Conservation (phyloP, 1,139 yeast genomes). For the Candida dubliniensis region DNA sequence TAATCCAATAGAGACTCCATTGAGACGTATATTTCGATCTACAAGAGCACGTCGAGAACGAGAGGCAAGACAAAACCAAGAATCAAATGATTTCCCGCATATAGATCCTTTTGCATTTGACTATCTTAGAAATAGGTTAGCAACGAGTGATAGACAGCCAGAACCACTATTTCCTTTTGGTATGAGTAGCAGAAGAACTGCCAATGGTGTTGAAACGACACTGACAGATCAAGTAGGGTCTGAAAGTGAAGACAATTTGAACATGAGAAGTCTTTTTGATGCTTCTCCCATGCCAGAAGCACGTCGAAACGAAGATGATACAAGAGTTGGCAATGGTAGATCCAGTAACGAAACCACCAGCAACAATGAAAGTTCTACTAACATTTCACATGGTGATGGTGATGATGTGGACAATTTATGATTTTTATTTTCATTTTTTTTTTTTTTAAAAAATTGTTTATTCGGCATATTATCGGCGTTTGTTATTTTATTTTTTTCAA, state of each 20-base stretch:
- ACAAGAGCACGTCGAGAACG: slow-evolving; percentile 14
- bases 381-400: too few species aligned
- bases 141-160: slow-evolving; percentile 7
- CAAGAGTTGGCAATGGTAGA: neutral
- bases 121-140: slow-evolving; percentile 21
- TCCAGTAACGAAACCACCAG: neutral
- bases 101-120: slow-evolving; percentile 24
- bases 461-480: too few species aligned
- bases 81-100: neutral
- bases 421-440: neutral
- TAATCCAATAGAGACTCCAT: slow-evolving; percentile 3
- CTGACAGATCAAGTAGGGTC: slow-evolving; percentile 4
- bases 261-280: slow-evolving; percentile 7
- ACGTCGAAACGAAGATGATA: neutral
- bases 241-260: slow-evolving; percentile 2
- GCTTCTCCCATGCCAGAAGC: slow-evolving; percentile 6
- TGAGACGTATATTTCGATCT: slow-evolving; percentile 16
- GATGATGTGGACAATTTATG: too few species aligned
- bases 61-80: neutral
- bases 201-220: slow-evolving; percentile 47
- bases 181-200: slow-evolving; percentile 52
- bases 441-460: too few species aligned
- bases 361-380: neutral
- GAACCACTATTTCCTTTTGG: slow-evolving; percentile 47
- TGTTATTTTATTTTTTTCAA: too few species aligned